phyloP scores from a whole-genome alignment of 371 early-diverging fungal species.

The Syncephalastrum racemosum region DNA sequence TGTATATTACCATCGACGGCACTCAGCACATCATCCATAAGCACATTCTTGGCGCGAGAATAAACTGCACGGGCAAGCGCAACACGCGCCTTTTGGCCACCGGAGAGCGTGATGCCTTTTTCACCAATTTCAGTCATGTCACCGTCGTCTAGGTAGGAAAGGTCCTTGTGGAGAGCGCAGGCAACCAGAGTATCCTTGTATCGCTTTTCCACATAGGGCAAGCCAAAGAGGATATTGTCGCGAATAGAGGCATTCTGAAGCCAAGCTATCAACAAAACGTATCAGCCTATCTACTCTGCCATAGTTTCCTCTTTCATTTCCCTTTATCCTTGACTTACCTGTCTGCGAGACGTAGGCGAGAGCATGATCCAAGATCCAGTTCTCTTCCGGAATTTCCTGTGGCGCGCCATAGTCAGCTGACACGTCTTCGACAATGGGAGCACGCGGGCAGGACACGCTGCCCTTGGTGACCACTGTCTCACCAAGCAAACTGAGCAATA shows the following conservation, averaged over 20 bases:
- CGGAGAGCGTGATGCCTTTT: conserved; percentile 75
- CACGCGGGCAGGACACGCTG: conserved; percentile 42
- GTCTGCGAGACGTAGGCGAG: conserved; percentile 39
- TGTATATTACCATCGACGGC: conserved; percentile 63
- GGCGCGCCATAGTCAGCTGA: conserved; percentile 11
- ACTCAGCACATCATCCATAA: conserved; percentile 85
- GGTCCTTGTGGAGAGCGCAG: conserved; percentile 54
- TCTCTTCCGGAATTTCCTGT: conserved; percentile 14
- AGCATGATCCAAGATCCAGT: conserved; percentile 29
- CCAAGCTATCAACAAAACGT: conserved; percentile 62
- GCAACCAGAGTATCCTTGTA: conserved; percentile 64
- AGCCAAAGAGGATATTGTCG: conserved; percentile 57
- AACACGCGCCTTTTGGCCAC: conserved; percentile 82
- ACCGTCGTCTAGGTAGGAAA: conserved; percentile 71
- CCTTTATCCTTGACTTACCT: conserved; percentile 10
- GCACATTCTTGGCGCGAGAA: conserved; percentile 66
- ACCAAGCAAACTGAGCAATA: conserved; percentile 68
- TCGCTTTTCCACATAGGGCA: conserved; percentile 41
- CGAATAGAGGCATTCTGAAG: conserved; percentile 81
- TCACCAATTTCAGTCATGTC: conserved; percentile 95
- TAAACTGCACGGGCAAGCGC: conserved; percentile 86
- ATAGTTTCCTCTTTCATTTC: background rate
- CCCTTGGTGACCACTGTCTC: conserved; percentile 50
- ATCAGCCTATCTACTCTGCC: background rate
- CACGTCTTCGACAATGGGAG: conserved; percentile 29